A percentile compares a stretch with the other conserved stretches of the same genome.
Conservation (phyloP, 768 basidiomycete genomes). For the Boletus barrowsii region DNA sequence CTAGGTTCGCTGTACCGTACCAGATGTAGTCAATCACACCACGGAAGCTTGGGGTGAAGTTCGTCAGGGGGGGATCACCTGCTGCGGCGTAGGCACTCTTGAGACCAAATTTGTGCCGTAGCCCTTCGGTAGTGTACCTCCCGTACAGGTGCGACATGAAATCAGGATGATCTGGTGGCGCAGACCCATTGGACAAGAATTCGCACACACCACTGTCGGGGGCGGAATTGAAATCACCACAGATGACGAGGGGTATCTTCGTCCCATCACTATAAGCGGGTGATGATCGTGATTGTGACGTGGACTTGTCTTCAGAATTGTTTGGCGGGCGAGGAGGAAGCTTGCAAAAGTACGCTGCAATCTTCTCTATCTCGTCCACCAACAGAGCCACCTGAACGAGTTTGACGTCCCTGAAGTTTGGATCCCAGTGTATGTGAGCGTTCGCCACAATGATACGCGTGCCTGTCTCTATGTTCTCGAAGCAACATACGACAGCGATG, state of each 20-base stretch:
- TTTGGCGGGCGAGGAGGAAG: constrained; percentile 65
- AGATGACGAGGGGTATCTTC: constrained; percentile 88
- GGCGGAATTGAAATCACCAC: constrained; percentile 95
- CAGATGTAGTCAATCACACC: constrained; percentile 93
- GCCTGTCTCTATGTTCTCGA: constrained; percentile 86
- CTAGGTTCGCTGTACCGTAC: constrained; percentile 73
- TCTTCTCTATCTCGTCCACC: constrained; percentile 90
- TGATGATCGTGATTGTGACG: constrained; percentile 42
- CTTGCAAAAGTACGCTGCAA: constrained; percentile 77
- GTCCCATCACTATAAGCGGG: constrained; percentile 78
- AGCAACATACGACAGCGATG: constrained; percentile 80
- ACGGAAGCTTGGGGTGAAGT: constrained; percentile 84
- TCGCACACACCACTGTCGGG: constrained; percentile 89
- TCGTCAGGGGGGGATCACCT: constrained; percentile 74
- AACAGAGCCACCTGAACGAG: constrained; percentile 93
- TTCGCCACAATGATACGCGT: constrained; percentile 88
- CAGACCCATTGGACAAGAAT: constrained; percentile 70
- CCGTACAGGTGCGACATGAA: constrained; percentile 93
- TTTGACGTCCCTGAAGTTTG: constrained; percentile 91
- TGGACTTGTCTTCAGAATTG: constrained; percentile 24
- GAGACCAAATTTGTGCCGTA: constrained; percentile 74
- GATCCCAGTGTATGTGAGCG: constrained; percentile 92
- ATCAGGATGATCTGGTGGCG: constrained; percentile 78
- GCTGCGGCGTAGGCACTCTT: constrained; percentile 77
- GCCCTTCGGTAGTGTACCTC: constrained; percentile 84